phyloP scores from a whole-genome alignment of 2,329 filamentous ascomycete genomes.

The Cercospora janseana region DNA sequence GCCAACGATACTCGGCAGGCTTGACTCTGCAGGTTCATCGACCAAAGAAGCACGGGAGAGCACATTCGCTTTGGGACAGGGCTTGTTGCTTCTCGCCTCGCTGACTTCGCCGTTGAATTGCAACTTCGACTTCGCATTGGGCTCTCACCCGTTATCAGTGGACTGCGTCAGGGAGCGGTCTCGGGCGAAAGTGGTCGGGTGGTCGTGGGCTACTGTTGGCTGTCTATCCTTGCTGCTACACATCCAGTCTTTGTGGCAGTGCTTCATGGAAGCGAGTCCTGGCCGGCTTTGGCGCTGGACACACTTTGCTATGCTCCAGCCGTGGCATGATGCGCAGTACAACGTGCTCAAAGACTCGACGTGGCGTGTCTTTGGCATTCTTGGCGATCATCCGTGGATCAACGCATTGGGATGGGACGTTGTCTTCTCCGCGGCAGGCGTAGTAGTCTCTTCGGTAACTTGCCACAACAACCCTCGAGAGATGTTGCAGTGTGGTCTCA shows the following conservation, averaged over 20 bases:
- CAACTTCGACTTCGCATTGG: conserved; percentile 1
- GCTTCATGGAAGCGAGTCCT: conserved; percentile 3
- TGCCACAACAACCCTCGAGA: neutral
- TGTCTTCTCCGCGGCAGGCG: conserved; percentile 53
- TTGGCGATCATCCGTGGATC: conserved; percentile 58
- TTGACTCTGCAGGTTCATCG: neutral
- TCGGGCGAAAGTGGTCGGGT: conserved; percentile 5
- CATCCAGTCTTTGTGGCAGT: conserved; percentile 4
- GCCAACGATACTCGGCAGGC: neutral
- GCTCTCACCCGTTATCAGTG: neutral
- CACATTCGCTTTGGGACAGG: conserved; percentile 5
- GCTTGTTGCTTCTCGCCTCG: conserved; percentile 6
- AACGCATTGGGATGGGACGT: conserved; percentile 59
- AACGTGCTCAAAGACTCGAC: conserved; percentile 1
- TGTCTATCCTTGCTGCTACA: conserved; percentile 7
- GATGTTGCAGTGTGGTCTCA: conserved; percentile 8
- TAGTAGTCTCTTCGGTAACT: conserved; percentile 42
- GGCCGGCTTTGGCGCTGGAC: conserved; percentile 2
- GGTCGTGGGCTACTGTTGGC: conserved; percentile 1
- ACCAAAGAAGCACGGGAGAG: neutral
- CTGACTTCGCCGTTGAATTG: neutral
- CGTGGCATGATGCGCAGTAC: conserved; percentile 9
- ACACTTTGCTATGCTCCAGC: conserved; percentile 1
- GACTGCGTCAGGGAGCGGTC: neutral
- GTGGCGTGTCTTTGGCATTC: conserved; percentile 39